Evolutionary conservation across 2,329 filamentous ascomycete species (phyloP).

Genomic region (Pseudomassariella vexata): DNA sequence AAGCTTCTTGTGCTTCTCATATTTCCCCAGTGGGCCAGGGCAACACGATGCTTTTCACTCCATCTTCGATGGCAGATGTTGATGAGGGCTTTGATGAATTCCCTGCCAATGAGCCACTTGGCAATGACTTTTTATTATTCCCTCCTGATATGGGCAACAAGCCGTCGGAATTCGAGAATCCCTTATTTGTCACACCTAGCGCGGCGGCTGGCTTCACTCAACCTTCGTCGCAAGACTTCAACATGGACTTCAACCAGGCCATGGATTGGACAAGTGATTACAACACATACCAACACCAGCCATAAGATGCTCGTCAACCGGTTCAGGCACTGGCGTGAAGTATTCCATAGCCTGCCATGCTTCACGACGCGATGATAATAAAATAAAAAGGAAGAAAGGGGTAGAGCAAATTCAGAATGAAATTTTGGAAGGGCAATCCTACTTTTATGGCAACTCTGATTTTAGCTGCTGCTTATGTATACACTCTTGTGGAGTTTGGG

Average conservation of each 20-base stretch:
- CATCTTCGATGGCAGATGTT: conserved; percentile 52
- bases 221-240: conserved; percentile 43
- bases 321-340: too few species aligned
- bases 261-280: conserved; percentile 25
- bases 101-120: conserved; percentile 33
- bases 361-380: conserved; percentile 5
- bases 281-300: conserved; percentile 12
- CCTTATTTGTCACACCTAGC: conserved; percentile 45
- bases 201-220: conserved; percentile 47
- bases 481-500: too few species aligned
- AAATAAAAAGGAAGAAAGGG: neutral
- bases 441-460: too few species aligned
- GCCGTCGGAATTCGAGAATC: conserved; percentile 30
- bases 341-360: too few species aligned
- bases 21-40: conserved; percentile 65
- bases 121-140: conserved; percentile 62
- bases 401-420: too few species aligned
- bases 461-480: too few species aligned
- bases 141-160: conserved; percentile 34
- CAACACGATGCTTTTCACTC: conserved; percentile 64
- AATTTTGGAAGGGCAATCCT: too few species aligned
- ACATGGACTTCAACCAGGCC: conserved; percentile 17
- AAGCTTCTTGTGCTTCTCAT: conserved; percentile 40
- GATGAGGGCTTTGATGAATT: conserved; percentile 63
- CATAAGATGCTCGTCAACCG: conserved; percentile 5